Percentiles rank a stretch among this genome's conserved stretches.
Conservation (phyloP, 805 yeast genomes). For the Candida qinlingensis region DNA sequence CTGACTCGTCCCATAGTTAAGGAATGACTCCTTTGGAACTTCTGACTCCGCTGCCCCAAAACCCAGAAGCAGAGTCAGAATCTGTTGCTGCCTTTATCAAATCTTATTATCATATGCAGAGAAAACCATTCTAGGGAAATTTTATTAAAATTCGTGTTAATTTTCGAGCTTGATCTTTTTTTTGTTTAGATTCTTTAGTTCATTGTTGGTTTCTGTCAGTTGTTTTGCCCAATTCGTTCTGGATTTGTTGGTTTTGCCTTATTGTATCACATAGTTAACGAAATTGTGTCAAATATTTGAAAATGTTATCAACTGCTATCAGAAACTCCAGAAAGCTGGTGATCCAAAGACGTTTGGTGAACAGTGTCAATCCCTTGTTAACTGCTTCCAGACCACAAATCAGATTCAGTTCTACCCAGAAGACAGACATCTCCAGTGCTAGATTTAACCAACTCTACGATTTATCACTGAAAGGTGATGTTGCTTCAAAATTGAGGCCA, state of each 20-base stretch:
- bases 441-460: slow-evolving; percentile 44
- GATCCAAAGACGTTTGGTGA: not conserved
- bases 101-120: not conserved
- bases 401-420: slow-evolving; percentile 18
- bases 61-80: not conserved
- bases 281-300: not conserved
- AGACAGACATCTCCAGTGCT: slow-evolving; percentile 51
- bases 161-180: not conserved
- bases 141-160: not conserved
- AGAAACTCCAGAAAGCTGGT: not conserved
- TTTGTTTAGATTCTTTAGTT: not conserved
- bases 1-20: too few species aligned
- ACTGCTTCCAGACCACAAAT: not conserved
- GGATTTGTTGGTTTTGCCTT: not conserved
- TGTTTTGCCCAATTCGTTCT: too few species aligned
- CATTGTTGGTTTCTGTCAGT: not conserved
- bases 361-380: not conserved
- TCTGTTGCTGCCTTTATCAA: not conserved
- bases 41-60: not conserved
- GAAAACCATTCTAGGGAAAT: not conserved
- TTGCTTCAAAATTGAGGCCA: slow-evolving; percentile 25
- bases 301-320: not conserved
- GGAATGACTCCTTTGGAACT: not conserved
- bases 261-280: not conserved
- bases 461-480: slow-evolving; percentile 26